Evolutionary conservation across 805 yeast species (phyloP), one percentile per base, ranked within the genome.

Genomic region (Starmerella vaccinii): DNA sequence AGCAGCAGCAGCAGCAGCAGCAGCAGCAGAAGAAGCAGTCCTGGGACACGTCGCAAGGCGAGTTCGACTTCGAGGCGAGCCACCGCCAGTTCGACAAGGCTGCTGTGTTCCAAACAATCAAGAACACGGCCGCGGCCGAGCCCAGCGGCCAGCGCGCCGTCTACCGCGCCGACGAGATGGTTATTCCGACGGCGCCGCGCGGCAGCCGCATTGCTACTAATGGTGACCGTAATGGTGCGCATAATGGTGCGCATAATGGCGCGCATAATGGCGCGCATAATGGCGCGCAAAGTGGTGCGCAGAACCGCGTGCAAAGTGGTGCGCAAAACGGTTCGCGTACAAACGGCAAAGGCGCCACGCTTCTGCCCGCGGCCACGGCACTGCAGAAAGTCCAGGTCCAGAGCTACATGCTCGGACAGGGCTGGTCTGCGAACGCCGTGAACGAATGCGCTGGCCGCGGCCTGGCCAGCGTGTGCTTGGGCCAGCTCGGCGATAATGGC

Each of bases 371-470:
- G 3, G 44, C 44, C n/a, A 22, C 44, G 34, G 44, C 44, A 3
- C 24, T 40, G 34, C 44, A 40, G 34, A 40, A 27, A 6, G 44
- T 40, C 24, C 44, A 40, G 34, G 44, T 40, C n/a, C 44, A 40
- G 44, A 40, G 44, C 44, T 40, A 40, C 44, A 40, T 40, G 44
- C 44, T 40, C 16, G 44, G 44, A 13, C 44, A 40, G 44, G 44
- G 44, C n/a, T 40, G 44, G 44, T 40, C 44, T 9, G 27, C 44
- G 24, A 27, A 16, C 24, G 44, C 44, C 12, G 16, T 40, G 32
- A 16, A 27, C 24, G 44, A 40, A 12, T 16, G 44, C 16, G 44
- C 44, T 16, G 34, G 44, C 16, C 44, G 44, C 15, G 44, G 44
- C 10, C 13, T 40, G 6, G 44, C 44, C 18, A 34, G 32, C 13